phyloP scores from a whole-genome alignment of 257 asterid genomes.

The Solanum ossicruentum region DNA sequence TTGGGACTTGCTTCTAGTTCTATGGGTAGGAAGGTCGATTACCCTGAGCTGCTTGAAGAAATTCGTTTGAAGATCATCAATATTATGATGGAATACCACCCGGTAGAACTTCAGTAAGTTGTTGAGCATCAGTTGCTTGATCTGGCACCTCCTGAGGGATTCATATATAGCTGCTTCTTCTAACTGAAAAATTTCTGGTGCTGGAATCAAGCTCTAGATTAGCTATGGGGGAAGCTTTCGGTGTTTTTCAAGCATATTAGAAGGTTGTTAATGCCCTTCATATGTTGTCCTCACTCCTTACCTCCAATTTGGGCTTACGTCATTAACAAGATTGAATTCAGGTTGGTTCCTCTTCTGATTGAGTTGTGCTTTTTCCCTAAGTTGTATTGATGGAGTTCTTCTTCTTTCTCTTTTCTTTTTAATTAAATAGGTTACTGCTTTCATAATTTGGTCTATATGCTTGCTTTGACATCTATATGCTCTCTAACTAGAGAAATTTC shows the following conservation, averaged over 20 bases:
- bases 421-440: no score
- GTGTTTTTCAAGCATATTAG: constrained; percentile 44
- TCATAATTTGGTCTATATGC: no score
- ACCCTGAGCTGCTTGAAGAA: constrained; percentile 97
- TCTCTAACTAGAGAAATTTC: no score
- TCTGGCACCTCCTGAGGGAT: background rate
- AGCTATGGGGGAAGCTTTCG: constrained; percentile 91
- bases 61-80: constrained; percentile 94
- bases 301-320: background rate
- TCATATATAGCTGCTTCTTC: background rate
- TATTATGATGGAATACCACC: constrained; percentile 83
- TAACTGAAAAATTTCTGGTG: constrained; percentile 4
- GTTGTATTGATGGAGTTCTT: no score
- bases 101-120: constrained; percentile 33
- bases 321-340: background rate
- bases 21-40: constrained; percentile 82
- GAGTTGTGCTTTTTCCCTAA: no score
- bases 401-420: no score
- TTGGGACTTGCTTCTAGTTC: constrained; percentile 31
- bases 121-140: background rate
- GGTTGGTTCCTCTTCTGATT: no score
- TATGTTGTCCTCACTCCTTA: background rate
- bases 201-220: constrained; percentile 86
- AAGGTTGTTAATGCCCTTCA: constrained; percentile 18
- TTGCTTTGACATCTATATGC: no score